Percentiles rank a stretch among this genome's conserved stretches.
These are phyloP conservation scores for Epichloe uncinata DNA, from an alignment of 2,329 filamentous ascomycete genomes.

Conservation along the genomic window DNA sequence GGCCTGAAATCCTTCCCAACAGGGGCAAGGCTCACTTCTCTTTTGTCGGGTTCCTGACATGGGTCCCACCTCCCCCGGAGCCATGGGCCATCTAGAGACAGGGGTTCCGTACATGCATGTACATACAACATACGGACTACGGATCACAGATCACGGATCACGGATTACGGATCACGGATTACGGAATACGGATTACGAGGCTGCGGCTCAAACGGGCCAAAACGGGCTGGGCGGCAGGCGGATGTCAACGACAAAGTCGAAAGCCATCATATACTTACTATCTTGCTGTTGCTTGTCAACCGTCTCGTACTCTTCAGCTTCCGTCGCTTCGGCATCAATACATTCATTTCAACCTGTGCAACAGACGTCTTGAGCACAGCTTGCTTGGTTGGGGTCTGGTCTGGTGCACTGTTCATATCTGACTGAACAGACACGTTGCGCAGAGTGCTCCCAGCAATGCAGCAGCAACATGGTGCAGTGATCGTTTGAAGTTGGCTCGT, in stretches of 20 bases:
- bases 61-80: constrained; percentile 7
- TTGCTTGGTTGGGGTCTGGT: not conserved
- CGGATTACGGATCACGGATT: not conserved
- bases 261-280: not conserved
- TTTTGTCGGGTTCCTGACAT: constrained; percentile 7
- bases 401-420: not conserved
- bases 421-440: not conserved
- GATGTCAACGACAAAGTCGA: not conserved
- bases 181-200: too few species aligned
- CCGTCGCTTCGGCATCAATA: not conserved
- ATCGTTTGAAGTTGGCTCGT: not conserved
- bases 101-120: not conserved
- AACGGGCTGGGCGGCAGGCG: not conserved
- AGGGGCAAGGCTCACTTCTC: constrained; percentile 1
- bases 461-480: not conserved
- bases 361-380: constrained; percentile 1
- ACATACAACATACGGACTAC: too few species aligned
- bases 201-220: not conserved
- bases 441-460: not conserved
- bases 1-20: constrained; percentile 2
- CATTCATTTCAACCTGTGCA: not conserved
- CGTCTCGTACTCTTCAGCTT: not conserved
- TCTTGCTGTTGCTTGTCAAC: not conserved
- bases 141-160: too few species aligned
- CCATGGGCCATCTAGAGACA: constrained; percentile 4